phyloP scores from a whole-genome alignment of 495 filamentous ascomycete genomes.

The Penicillium daleae region DNA sequence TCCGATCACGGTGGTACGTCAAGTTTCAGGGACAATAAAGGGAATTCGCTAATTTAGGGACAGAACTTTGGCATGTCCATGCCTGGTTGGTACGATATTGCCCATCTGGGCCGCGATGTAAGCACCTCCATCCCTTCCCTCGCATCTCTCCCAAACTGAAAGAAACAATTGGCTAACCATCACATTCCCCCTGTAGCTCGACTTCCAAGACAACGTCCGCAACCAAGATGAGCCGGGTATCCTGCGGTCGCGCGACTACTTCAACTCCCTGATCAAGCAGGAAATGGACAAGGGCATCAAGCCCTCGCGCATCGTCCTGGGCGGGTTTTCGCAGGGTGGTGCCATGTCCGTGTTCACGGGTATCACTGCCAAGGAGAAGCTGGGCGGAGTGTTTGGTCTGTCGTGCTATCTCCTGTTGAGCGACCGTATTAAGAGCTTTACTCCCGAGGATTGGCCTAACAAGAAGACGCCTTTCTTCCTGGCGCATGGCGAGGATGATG shows the following conservation, averaged over 20 bases:
- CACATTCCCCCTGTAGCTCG: slow-evolving; percentile 30
- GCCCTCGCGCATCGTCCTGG: slow-evolving; percentile 80
- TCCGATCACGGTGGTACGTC: slow-evolving; percentile 80
- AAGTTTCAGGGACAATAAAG: neutral
- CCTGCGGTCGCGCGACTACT: slow-evolving; percentile 68
- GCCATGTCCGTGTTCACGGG: slow-evolving; percentile 67
- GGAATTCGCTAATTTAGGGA: neutral
- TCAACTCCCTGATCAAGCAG: slow-evolving; percentile 79
- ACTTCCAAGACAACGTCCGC: slow-evolving; percentile 52
- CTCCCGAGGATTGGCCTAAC: slow-evolving; percentile 69
- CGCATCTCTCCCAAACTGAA: neutral
- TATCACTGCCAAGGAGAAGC: slow-evolving; percentile 70
- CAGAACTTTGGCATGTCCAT: slow-evolving; percentile 82
- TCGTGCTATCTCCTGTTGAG: slow-evolving; percentile 81
- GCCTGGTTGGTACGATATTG: slow-evolving; percentile 94
- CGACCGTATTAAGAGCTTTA: slow-evolving; percentile 67
- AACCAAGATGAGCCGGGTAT: slow-evolving; percentile 82
- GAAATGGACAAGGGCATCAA: slow-evolving; percentile 85
- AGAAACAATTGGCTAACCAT: neutral
- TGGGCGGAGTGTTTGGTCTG: slow-evolving; percentile 86
- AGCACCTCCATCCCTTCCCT: slow-evolving; percentile 11
- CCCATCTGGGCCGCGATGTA: slow-evolving; percentile 57
- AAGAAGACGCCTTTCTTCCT: slow-evolving; percentile 84
- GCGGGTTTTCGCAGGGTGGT: slow-evolving; percentile 66
- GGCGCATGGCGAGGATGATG: slow-evolving; percentile 79